Evolutionary conservation across 2,329 filamentous ascomycete genomes (phyloP), one percentile per base, ranked within the genome.

Genomic region (Talaromyces piceae): DNA sequence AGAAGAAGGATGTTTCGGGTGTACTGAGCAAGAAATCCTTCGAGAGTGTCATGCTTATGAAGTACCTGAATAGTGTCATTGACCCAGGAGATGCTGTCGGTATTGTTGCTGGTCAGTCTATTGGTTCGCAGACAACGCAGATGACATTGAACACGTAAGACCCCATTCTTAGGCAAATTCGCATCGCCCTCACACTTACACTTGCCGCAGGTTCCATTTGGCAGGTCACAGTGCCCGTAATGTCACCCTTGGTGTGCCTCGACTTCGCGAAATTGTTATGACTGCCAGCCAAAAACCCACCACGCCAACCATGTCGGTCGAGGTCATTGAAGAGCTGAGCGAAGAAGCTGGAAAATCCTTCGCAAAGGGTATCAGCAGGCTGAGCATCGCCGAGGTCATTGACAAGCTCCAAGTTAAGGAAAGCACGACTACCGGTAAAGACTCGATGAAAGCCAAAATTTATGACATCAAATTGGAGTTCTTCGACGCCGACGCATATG

Each of bases 211-310:
- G 20, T 98, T 98, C 81, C 93, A 98, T 80, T 88, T 98, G 81
- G 93, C 93, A 69, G 93, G 93, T 64, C 91, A 97, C 76, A 91
- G 93, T 18, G 86, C 93, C 26, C 97, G 96, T 78, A 98, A 98
- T 79, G 94, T 98, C 65, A 98, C 93, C 0, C 81, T 96, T 18
- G 93, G 93, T 88, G 97, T 98, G 65, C 93, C 93, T 53, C 89
- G 93, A 73, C 79, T 98, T 18, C 81, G 93, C 73, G 93, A 98
- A 79, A 96, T 98, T 61, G 81, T 98, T 58, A 98, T 98, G 93
- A 97, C 93, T 45, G 93, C 93, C 23, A 93, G 88, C 65, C 81
- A 84, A 47, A 81, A 86, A 43, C 96, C 97, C 56, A 87, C 89
- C 33, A 98, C 93, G 0, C 93, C 93, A 1, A 82, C 68, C 6